Percentiles rank a stretch among this genome's conserved stretches.
These are phyloP conservation scores for Paramecium octaurelia DNA, from an alignment of 73 alveolate species.

Conservation along the genomic window DNA sequence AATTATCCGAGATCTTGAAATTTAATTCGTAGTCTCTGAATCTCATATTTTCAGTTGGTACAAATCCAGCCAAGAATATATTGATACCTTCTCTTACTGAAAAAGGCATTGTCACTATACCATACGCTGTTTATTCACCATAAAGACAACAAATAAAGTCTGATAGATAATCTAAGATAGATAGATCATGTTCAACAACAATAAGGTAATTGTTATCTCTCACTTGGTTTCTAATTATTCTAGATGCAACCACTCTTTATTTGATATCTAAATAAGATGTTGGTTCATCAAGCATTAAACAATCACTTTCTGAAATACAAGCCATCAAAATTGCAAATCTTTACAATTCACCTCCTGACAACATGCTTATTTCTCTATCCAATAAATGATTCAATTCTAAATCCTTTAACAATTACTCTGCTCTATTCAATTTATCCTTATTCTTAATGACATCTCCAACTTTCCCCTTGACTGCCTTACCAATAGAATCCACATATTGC, in stretches of 20 bases:
- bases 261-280: conserved; percentile 96
- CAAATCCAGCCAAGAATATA: conserved; percentile 97
- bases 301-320: conserved; percentile 92
- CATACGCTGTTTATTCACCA: conserved; percentile 98
- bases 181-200: conserved; percentile 97
- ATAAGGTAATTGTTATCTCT: conserved; percentile 89
- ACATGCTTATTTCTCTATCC: conserved; percentile 88
- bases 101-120: conserved; percentile 99
- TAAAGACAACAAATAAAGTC: conserved; percentile 98
- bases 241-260: conserved; percentile 95
- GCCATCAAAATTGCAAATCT: conserved; percentile 98
- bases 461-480: conserved; percentile 91
- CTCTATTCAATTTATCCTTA: conserved; percentile 83
- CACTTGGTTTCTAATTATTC: conserved; percentile 83
- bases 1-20: conserved; percentile 89
- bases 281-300: conserved; percentile 99
- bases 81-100: conserved; percentile 99
- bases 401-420: conserved; percentile 54
- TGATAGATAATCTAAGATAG: conserved; percentile 97
- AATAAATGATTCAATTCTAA: conserved; percentile 86
- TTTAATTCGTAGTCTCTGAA: conserved; percentile 95
- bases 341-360: conserved; percentile 99
- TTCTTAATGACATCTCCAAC: conserved; percentile 83
- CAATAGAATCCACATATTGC: conserved; percentile 97
- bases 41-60: conserved; percentile 99